Percentiles rank a stretch among this genome's conserved stretches.
phyloP scores from a whole-genome alignment of 345 rosid genomes.

The Theobroma cacao region DNA sequence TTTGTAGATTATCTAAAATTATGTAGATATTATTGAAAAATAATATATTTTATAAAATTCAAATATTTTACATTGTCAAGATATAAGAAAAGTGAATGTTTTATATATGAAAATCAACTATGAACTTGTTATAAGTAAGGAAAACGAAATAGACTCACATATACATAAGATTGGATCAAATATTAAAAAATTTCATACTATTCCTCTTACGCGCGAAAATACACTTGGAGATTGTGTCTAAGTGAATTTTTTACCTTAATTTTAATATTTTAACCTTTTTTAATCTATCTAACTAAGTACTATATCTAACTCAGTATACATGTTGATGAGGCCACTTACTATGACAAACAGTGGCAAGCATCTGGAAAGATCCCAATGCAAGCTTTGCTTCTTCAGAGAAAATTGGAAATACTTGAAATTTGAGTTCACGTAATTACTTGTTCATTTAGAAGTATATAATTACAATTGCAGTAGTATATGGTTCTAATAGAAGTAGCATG shows the following conservation, averaged over 20 bases:
- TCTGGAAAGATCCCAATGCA: slow-evolving; percentile 32
- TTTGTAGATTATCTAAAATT: not conserved
- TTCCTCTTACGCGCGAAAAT: too few relatives aligned
- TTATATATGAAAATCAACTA: too few relatives aligned
- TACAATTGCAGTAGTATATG: not conserved
- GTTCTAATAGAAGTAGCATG: not conserved
- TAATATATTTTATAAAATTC: not conserved
- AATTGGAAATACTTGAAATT: not conserved
- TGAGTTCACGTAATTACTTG: not conserved
- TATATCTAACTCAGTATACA: slow-evolving; percentile 32
- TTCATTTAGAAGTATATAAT: not conserved
- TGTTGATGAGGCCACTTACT: slow-evolving; percentile 46
- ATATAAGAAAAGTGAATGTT: too few relatives aligned
- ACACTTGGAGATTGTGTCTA: too few relatives aligned
- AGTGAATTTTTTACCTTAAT: too few relatives aligned
- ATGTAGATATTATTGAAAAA: too few relatives aligned
- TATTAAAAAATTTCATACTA: too few relatives aligned
- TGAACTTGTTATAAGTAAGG: too few relatives aligned
- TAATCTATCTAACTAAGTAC: too few relatives aligned
- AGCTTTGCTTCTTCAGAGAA: not conserved
- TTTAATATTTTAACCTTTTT: slow-evolving; percentile 35
- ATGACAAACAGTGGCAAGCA: slow-evolving; percentile 55
- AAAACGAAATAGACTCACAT: too few relatives aligned
- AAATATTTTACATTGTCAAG: too few relatives aligned
- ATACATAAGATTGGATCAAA: too few relatives aligned